Evolutionary conservation across 2,329 filamentous ascomycete species (phyloP).

Genomic region (Alternaria sp.): DNA sequence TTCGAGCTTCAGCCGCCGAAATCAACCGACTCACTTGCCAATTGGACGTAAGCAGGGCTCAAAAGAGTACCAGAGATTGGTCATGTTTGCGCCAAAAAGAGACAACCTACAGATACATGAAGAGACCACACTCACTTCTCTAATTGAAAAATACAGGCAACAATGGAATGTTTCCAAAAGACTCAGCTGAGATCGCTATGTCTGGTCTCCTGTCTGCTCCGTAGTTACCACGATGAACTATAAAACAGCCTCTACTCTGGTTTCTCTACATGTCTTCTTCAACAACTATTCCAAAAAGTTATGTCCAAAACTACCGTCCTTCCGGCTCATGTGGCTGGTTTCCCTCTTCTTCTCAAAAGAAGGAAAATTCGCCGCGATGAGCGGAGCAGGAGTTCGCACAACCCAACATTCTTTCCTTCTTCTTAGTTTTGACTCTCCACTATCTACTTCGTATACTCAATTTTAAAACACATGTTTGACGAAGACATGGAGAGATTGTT

Average conservation of each 20-base stretch:
- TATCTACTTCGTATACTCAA: no score
- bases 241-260: neutral
- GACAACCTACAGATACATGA: neutral
- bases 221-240: neutral
- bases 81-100: neutral
- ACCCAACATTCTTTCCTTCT: neutral
- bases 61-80: no score
- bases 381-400: neutral
- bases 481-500: neutral
- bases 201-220: neutral
- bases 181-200: rapidly evolving
- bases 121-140: neutral
- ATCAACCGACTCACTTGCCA: rapidly evolving
- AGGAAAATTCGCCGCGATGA: rapidly evolving
- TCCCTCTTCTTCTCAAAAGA: neutral
- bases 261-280: neutral
- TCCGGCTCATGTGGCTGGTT: neutral
- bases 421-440: neutral
- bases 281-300: neutral
- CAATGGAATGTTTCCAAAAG: neutral
- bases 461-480: no score
- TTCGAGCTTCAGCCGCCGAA: rapidly evolving
- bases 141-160: neutral
- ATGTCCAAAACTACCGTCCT: neutral
- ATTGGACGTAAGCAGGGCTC: neutral